Conservation (phyloP, 306 rosid species). For the Comarum palustre region DNA sequence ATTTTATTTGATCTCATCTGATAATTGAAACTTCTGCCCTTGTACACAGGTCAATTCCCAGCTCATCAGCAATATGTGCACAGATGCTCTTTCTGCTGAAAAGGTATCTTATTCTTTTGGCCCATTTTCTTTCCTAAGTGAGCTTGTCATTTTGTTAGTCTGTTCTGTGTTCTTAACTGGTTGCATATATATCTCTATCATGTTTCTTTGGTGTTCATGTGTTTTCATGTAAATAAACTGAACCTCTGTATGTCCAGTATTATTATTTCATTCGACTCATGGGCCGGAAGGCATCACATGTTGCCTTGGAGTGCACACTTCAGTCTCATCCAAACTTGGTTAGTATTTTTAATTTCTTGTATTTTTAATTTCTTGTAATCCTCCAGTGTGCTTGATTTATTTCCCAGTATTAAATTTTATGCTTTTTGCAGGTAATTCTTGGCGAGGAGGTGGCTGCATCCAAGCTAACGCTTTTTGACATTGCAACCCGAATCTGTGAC, state of each 20-base stretch:
- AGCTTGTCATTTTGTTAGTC: background rate
- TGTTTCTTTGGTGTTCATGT: background rate
- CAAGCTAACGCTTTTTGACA: slow-evolving; percentile 85
- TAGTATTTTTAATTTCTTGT: slow-evolving; percentile 23
- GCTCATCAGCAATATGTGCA: slow-evolving; percentile 95
- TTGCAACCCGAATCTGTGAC: slow-evolving; percentile 77
- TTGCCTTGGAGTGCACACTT: slow-evolving; percentile 95
- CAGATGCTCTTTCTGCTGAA: slow-evolving; percentile 97
- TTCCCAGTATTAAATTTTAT: slow-evolving; percentile 5
- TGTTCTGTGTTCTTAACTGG: background rate
- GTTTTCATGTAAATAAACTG: background rate
- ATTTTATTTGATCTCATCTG: background rate
- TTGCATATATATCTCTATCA: background rate
- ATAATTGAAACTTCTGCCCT: slow-evolving; percentile 6
- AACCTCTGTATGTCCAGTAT: slow-evolving; percentile 47
- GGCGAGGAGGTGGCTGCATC: slow-evolving; percentile 98
- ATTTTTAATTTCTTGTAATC: too few relatives aligned
- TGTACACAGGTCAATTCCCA: slow-evolving; percentile 88
- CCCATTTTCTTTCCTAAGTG: background rate
- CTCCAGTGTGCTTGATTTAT: background rate
- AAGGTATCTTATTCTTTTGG: slow-evolving; percentile 50
- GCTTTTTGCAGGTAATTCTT: slow-evolving; percentile 69
- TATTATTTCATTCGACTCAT: slow-evolving; percentile 93
- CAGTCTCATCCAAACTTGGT: slow-evolving; percentile 99
- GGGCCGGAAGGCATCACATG: slow-evolving; percentile 98